phyloP scores from a whole-genome alignment of 192 early-diverging fungal genomes.

The Gryganskiella cystojenkinii region DNA sequence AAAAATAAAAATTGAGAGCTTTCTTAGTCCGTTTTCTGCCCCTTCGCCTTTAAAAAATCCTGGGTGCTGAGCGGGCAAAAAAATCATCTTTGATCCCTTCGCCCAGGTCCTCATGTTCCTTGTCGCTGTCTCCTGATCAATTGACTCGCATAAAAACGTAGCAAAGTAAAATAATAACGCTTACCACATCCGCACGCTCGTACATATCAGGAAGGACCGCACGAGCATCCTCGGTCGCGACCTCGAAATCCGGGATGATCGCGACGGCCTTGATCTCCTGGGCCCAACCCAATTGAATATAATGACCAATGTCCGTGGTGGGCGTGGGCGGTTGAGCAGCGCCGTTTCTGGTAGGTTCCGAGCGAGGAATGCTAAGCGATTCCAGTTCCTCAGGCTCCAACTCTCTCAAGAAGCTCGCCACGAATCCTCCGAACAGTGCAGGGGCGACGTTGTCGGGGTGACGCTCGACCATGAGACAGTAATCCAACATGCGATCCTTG shows the following conservation, averaged over 20 bases:
- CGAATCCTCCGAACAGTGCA: slow-evolving; percentile 93
- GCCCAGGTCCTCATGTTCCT: neutral
- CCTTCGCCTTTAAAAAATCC: too few relatives aligned
- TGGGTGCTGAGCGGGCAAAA: too few relatives aligned
- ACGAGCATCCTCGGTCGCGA: slow-evolving; percentile 92
- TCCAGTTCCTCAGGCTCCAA: slow-evolving; percentile 58
- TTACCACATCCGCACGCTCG: slow-evolving; percentile 83
- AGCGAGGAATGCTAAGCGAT: slow-evolving; percentile 56
- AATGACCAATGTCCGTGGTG: slow-evolving; percentile 74
- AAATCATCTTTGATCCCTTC: neutral
- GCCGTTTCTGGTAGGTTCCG: slow-evolving; percentile 53
- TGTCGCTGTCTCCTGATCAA: neutral
- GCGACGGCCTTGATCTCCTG: slow-evolving; percentile 78
- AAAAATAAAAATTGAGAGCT: too few relatives aligned
- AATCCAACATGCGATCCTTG: slow-evolving; percentile 89
- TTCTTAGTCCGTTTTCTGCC: too few relatives aligned
- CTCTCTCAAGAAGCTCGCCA: slow-evolving; percentile 84
- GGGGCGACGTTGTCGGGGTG: slow-evolving; percentile 99
- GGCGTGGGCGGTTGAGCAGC: slow-evolving; percentile 60
- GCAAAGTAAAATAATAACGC: slow-evolving; percentile 7
- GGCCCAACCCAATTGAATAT: slow-evolving; percentile 73
- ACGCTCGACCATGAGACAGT: slow-evolving; percentile 90
- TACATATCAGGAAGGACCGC: slow-evolving; percentile 85
- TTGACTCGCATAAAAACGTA: neutral
- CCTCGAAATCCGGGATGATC: slow-evolving; percentile 91